phyloP scores from a whole-genome alignment of 306 rosid species.

The Cicer judaicum region DNA sequence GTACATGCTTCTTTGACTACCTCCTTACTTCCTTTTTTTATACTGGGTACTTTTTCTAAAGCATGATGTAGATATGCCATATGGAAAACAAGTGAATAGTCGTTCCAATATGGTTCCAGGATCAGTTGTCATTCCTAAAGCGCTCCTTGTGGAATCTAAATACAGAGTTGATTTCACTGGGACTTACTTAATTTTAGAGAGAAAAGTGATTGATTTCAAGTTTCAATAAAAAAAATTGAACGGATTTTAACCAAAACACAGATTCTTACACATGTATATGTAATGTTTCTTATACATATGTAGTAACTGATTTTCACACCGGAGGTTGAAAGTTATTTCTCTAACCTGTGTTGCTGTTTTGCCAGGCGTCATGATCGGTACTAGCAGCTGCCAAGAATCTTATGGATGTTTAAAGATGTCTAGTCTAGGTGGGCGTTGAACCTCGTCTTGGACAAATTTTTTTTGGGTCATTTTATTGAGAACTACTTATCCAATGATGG shows the following conservation, averaged over 20 bases:
- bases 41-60: background rate
- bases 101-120: background rate
- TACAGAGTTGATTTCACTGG: background rate
- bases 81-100: background rate
- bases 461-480: constrained; percentile 49
- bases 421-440: constrained; percentile 58
- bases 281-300: background rate
- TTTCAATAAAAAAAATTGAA: background rate
- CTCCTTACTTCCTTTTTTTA: background rate
- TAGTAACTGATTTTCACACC: background rate
- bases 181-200: background rate
- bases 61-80: background rate
- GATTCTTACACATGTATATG: background rate
- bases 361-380: constrained; percentile 85
- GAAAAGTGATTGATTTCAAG: constrained; percentile 6
- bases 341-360: constrained; percentile 21
- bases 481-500: constrained; percentile 52
- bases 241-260: constrained; percentile 12
- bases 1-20: constrained; percentile 49
- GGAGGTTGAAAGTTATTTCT: background rate
- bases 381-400: constrained; percentile 50
- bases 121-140: constrained; percentile 16
- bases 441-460: constrained; percentile 52
- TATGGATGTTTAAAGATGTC: constrained; percentile 46
- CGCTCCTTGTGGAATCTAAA: background rate